Evolutionary conservation across 495 filamentous ascomycete genomes (phyloP), one percentile per base, ranked within the genome.

Genomic region (Talaromyces thailandensis): DNA sequence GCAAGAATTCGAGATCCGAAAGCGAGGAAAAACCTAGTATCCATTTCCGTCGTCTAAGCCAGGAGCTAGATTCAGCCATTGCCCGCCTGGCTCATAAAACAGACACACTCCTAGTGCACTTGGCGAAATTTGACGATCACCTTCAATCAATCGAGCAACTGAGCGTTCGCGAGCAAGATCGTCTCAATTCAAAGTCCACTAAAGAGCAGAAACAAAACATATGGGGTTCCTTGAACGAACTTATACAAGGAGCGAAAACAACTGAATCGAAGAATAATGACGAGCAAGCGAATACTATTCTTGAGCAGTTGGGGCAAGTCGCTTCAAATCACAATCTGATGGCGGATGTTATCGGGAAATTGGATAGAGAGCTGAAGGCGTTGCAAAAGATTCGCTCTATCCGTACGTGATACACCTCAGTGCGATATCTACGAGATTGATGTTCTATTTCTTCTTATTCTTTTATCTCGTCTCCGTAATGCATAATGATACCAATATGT

Each of bases 91-190:
- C 66, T 16, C 65, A 65, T 51, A 78, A 76, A 25, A 68, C 76
- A 0, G 75, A 79, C 31, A 70, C 72, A 4, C 63, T 80, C 3
- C 56, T 64, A 4, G 64, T 63, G 11, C 71, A 73, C n/a, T 70
- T 80, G 51, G 68, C 68, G 23, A 74, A 71, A 0, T 63, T 80
- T 2, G 76, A 78, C 53, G 76, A 79, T 62, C 75, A 80, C 43
- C 67, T 79, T 18, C 71, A 78, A 37, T 77, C 75, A 0, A 71
- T 79, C 25, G 68, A 71, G 32, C 60, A 63, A 26, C 72, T 79
- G n/a, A 61, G 73, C 2, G 45, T 66, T 18, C 71, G 70, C 1
- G 71, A 73, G 52, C 63, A 67, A 58, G 64, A 66, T 1, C 61
- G 63, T 26, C 64, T 59, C 12, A 8, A 48, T 48, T 31, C n/a